Base-by-base conservation (phyloP, 306 rosid genomes). In the Elaeagnus macrophylla region DNA sequence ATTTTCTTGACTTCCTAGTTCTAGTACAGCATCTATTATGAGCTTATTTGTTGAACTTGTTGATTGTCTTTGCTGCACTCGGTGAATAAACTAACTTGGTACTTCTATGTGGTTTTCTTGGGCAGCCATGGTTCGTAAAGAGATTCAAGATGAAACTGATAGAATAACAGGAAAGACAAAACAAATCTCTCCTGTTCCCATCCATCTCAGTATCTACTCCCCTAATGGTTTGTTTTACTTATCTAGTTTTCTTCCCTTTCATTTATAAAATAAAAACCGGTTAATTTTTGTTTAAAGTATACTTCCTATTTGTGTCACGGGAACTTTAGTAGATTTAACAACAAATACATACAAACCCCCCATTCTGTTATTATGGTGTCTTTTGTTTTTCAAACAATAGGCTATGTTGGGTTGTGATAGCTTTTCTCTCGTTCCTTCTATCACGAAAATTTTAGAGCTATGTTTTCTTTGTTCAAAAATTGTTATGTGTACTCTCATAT, bases 151-250 rank as follows among this genome's bases (percentile, higher is more conserved):
- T 3, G 99, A 91, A 81, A 91, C 99, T 55, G 99, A 91, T 66
- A 76, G 99, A 71, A 49, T 87, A 15, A 91, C 95, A 0, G 99
- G 96, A 61, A 87, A 67, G 82, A 20, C 93, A 12, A 91, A 87
- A 69, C 88, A 80, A 69, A 91, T 91, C 56, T 91, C 99, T 69
- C 85, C 89, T 62, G 62, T 91, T 69, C 99, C 99, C 48, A 91
- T 91, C 67, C 99, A 91, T 73, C 96, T 91, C 51, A 91, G 99
- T 64, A 91, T 91, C 81, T 87, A 87, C 75, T 91, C 99, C 54
- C 85, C 99, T 41, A 47, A 87, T 44, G 99, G 99, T 91, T 59
- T 41, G 82, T 74, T 57, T 9, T 50, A 36, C 37, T 40, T 68
- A 9, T 58, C 44, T 0, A 12, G 38, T 44, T 36, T 50, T 49